These are phyloP conservation scores for Penicillium roqueforti DNA, from an alignment of 495 filamentous ascomycete species.

Conservation along the genomic window DNA sequence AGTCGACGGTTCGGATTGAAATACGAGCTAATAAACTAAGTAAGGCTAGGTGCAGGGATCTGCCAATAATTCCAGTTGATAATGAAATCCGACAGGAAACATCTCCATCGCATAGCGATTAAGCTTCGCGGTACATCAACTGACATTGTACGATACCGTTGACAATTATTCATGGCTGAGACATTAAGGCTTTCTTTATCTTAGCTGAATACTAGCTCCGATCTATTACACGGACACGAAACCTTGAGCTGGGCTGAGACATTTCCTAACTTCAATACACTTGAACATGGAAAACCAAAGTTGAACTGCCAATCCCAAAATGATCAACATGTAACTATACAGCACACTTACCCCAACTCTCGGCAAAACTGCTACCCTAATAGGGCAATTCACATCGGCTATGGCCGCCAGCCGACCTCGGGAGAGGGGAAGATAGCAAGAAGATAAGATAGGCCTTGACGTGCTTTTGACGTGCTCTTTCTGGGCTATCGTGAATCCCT, in stretches of 20 bases:
- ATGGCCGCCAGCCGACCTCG: conserved; percentile 7
- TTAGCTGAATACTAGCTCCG: not conserved
- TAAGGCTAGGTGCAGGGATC: not conserved
- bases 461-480: conserved; percentile 6
- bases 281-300: not conserved
- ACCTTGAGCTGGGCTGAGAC: too few relatives aligned
- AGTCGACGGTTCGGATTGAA: not conserved
- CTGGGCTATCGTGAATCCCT: not conserved
- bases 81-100: too few relatives aligned
- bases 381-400: conserved; percentile 7
- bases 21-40: not conserved
- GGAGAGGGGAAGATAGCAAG: not conserved
- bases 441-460: conserved; percentile 9
- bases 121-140: too few relatives aligned
- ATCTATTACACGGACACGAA: too few relatives aligned
- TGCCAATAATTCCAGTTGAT: not conserved
- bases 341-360: conserved; percentile 2
- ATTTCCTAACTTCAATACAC: not conserved
- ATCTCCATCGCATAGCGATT: too few relatives aligned
- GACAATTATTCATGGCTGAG: conserved; percentile 2
- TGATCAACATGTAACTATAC: not conserved
- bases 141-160: too few relatives aligned
- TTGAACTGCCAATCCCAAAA: not conserved
- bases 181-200: not conserved
- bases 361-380: conserved; percentile 1